phyloP scores from a whole-genome alignment of 805 yeast genomes.

The Candida xiaguanensis region DNA sequence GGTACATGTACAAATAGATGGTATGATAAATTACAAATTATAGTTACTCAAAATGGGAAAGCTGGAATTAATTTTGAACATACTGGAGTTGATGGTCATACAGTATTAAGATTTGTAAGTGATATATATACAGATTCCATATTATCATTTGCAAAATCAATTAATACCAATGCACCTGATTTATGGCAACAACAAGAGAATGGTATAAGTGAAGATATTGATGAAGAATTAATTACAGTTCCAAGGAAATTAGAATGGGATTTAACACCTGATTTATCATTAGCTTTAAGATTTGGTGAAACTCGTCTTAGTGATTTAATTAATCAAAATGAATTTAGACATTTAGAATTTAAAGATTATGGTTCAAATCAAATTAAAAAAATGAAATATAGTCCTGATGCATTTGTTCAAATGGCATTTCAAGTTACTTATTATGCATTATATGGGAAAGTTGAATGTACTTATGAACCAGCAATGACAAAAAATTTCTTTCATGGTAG shows the following conservation, averaged over 20 bases:
- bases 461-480: conserved; percentile 97
- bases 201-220: conserved; percentile 24
- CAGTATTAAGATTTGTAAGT: conserved; percentile 80
- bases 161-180: conserved; percentile 72
- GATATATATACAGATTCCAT: conserved; percentile 92
- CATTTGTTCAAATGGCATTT: conserved; percentile 89
- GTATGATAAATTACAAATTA: conserved; percentile 90
- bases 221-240: conserved; percentile 48
- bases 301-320: conserved; percentile 84
- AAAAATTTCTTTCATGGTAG: conserved; percentile 83
- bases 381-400: conserved; percentile 90
- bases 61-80: conserved; percentile 94
- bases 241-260: conserved; percentile 91
- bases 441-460: conserved; percentile 89
- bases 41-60: conserved; percentile 82
- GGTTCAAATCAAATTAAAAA: conserved; percentile 78
- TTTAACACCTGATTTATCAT: conserved; percentile 67
- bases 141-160: conserved; percentile 77
- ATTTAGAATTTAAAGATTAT: conserved; percentile 65
- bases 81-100: conserved; percentile 95
- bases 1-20: conserved; percentile 94
- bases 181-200: conserved; percentile 50
- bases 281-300: conserved; percentile 85
- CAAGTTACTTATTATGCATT: conserved; percentile 90
- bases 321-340: conserved; percentile 83